Evolutionary conservation across 2,329 filamentous ascomycete genomes (phyloP), one percentile per base, ranked within the genome.

Genomic region (Hypoxylon sp.): DNA sequence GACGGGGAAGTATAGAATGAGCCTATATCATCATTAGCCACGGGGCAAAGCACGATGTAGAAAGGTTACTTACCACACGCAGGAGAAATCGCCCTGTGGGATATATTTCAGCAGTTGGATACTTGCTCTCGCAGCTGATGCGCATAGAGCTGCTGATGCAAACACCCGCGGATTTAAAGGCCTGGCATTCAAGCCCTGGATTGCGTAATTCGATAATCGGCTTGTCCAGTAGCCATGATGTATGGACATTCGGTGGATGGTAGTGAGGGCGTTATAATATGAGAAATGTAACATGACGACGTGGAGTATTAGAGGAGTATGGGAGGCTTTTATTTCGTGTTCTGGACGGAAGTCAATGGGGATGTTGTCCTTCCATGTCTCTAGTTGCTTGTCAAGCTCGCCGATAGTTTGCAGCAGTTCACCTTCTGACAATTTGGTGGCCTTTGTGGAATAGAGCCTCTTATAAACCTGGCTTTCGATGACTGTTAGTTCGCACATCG

Each of bases 201-300:
- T 96, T 14, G 96, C 96, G 77, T 94, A 98, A 76, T 98, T 95
- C 40, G 95, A 97, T 44, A 99, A 82, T 40, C 96, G 89, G 77
- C 93, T 98, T 0, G 95, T 98, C 96, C 96, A 99, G 82, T 97
- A 98, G 13, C 96, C 96, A 78, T 98, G 95, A 75, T 98, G 96
- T 31, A 98, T 92, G 46, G 94, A 97, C 96, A 98, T 99, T 57
- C 96, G 93, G 79, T 99, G 96, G 71, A 99, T 98, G 0, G 96
- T 99, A 0, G 95, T 98, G 57, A 99, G 83, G 75, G 95, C 98
- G 79, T 99, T 99, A 84, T 98, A 98, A 81, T 99, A 99, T 1
- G 94, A 91, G 76, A 99, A 97, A 79, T 99, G 96, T 64, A 99
- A 84, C 79, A 97, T 93, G 68, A 97, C 95, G 58, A 99, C 90